Percentiles rank a stretch among this genome's conserved stretches.
Conservation (phyloP, 441 rosid genomes). For the Croton setiger region DNA sequence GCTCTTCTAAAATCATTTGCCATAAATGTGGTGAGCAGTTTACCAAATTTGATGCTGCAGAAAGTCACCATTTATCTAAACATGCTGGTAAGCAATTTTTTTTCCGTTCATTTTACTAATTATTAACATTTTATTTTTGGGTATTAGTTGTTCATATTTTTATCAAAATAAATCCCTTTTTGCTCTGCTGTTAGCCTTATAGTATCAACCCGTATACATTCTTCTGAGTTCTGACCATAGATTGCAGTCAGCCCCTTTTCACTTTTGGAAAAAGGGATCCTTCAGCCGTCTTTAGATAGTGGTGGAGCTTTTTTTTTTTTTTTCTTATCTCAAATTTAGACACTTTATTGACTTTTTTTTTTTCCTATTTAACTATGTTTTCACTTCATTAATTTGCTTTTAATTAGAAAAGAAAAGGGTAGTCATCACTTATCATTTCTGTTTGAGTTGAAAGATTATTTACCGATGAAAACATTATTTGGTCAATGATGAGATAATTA, state of each 20-base stretch:
- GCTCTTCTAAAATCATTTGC: slow-evolving; percentile 60
- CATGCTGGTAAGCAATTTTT: slow-evolving; percentile 67
- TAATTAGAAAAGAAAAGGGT: not conserved
- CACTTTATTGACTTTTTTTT: not conserved
- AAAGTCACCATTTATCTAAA: slow-evolving; percentile 90
- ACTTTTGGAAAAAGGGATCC: slow-evolving; percentile 13
- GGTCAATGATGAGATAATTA: not conserved
- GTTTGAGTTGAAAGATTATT: not conserved
- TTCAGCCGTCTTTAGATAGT: slow-evolving; percentile 5
- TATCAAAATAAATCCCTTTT: not conserved
- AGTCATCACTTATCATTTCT: not conserved
- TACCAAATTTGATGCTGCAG: slow-evolving; percentile 85
- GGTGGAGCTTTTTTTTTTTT: not conserved
- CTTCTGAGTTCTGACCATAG: slow-evolving; percentile 25
- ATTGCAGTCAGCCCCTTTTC: slow-evolving; percentile 12
- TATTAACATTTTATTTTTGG: not conserved
- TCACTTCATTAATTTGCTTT: not conserved
- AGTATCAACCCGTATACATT: slow-evolving; percentile 5
- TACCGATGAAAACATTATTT: slow-evolving; percentile 1
- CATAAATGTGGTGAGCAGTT: slow-evolving; percentile 97
- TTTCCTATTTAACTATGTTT: not conserved
- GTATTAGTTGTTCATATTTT: not conserved
- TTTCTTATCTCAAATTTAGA: not conserved
- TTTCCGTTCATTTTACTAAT: not conserved
- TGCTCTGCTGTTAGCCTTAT: slow-evolving; percentile 18